Conservation (phyloP, 306 rosid genomes). For the Ammopiptanthus mongolicus region DNA sequence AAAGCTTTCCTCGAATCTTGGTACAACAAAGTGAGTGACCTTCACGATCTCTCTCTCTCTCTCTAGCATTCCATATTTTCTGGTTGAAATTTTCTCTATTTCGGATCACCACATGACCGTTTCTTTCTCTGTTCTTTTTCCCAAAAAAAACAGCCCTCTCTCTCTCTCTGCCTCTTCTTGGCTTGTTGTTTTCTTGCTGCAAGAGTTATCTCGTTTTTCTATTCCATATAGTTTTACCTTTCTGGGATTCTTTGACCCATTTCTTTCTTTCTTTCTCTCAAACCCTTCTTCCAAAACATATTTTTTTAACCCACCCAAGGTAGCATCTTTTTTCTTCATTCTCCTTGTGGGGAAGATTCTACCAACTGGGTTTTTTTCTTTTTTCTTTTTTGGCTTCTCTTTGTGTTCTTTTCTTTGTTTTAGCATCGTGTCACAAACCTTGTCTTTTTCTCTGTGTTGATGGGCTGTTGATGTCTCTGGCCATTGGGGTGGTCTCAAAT, state of each 20-base stretch:
- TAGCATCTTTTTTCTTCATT: conserved; percentile 28
- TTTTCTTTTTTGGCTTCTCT: conserved; percentile 17
- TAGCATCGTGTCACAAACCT: background rate
- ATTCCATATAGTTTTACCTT: conserved; percentile 14
- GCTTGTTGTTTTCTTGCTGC: conserved; percentile 35
- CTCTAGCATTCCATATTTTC: conserved; percentile 10
- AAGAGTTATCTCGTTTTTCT: conserved; percentile 27
- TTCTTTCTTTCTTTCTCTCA: conserved; percentile 20
- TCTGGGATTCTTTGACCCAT: conserved; percentile 55
- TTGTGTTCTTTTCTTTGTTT: background rate
- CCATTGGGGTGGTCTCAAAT: conserved; percentile 43
- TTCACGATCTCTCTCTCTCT: conserved; percentile 48
- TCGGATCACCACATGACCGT: conserved; percentile 79
- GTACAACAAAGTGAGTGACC: conserved; percentile 39
- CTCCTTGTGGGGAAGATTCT: conserved; percentile 36
- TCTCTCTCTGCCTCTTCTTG: background rate
- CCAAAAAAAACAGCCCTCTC: background rate
- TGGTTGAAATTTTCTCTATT: conserved; percentile 17
- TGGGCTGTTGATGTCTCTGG: conserved; percentile 51
- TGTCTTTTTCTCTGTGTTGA: conserved; percentile 18
- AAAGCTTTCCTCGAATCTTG: conserved; percentile 49
- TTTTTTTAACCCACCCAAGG: conserved; percentile 23
- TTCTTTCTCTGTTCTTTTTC: conserved; percentile 42
- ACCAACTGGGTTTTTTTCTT: conserved; percentile 37
- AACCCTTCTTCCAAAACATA: background rate